These are phyloP conservation scores for Furcasterigmium furcatum DNA, from an alignment of 2,329 filamentous ascomycete genomes.

Conservation along the genomic window DNA sequence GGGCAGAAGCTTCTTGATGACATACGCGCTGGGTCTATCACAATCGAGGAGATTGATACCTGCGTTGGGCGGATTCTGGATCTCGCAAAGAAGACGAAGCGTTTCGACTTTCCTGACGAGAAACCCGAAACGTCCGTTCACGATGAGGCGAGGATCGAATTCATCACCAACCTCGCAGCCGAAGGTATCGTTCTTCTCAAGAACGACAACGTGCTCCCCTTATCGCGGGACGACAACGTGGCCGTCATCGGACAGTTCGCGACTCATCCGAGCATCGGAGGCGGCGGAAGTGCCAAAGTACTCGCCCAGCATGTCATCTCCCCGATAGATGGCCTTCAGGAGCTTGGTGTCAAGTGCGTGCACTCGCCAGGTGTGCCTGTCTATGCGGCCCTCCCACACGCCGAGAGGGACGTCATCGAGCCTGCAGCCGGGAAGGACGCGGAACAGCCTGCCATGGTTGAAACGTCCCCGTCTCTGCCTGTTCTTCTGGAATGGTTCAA, in stretches of 20 bases:
- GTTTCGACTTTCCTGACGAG: neutral
- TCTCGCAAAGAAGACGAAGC: neutral
- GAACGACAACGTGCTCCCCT: conserved; percentile 65
- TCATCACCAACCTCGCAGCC: neutral
- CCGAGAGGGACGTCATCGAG: neutral
- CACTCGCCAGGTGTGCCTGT: neutral
- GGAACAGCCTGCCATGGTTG: neutral
- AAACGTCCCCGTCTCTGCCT: neutral
- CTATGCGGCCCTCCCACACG: neutral
- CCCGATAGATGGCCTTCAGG: neutral
- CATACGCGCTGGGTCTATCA: conserved; percentile 53
- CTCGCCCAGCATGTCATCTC: neutral
- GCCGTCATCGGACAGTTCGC: neutral
- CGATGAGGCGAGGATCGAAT: conserved; percentile 36
- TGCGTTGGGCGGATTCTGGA: neutral
- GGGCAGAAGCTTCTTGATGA: conserved; percentile 16
- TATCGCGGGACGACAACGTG: conserved; percentile 52
- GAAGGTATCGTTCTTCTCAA: conserved; percentile 65
- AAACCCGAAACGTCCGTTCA: conserved; percentile 29
- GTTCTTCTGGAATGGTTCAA: neutral
- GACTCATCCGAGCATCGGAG: neutral
- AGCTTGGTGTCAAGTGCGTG: neutral
- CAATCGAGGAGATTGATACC: conserved; percentile 28
- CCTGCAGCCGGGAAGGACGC: neutral
- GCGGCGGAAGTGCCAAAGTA: neutral